Base-by-base conservation (phyloP, 164 flowering plant genomes). In the Santalum album region DNA sequence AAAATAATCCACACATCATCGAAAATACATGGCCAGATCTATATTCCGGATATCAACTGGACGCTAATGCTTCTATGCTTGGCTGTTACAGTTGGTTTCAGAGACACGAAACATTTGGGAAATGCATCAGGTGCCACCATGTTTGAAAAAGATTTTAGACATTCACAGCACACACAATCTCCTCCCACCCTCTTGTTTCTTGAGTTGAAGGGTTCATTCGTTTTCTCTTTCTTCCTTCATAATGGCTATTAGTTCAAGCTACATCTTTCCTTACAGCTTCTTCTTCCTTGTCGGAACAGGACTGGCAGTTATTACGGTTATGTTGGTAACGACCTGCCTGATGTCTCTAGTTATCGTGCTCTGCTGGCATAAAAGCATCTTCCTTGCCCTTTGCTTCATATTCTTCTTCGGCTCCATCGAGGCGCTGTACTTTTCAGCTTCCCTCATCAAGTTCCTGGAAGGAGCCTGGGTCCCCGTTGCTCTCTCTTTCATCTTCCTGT, bases 401-500 rank as follows among this genome's bases (percentile, higher is more conserved):
- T 61, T 79, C 42, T 79, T 81, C 73, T 86, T 86, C 49, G 90
- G 94, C 32, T 67, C 83, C 55, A 67, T 86, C 12, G 94, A 86
- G 66, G 82, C 76, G 0, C 82, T 83, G 55, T 83, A 81, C 70
- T 78, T 86, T 69, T 83, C 94, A 3, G 94, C 94, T 11, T 78
- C 90, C 27, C 81, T 86, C 35, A 73, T 78, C 64, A 86, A 86
- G 69, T 79, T 86, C 64, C 81, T 54, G 11, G 84, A 83, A 50
- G 94, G 94, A 12, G 94, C 87, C 10, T 86, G 94, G 94, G 79
- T 83, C 50, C 94, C 94, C 0, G 47, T 83, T 32, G 87, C 67
- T 19, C 87, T 86, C 29, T 63, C 87, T 0, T 62, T 78, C 52
- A 71, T 79, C 59, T 78, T 86, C 51, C 51, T 81, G 19, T 14